Percentiles rank a stretch among this genome's conserved stretches.
phyloP scores from a whole-genome alignment of 495 filamentous ascomycete genomes.

The Aspergillus bridgeri region DNA sequence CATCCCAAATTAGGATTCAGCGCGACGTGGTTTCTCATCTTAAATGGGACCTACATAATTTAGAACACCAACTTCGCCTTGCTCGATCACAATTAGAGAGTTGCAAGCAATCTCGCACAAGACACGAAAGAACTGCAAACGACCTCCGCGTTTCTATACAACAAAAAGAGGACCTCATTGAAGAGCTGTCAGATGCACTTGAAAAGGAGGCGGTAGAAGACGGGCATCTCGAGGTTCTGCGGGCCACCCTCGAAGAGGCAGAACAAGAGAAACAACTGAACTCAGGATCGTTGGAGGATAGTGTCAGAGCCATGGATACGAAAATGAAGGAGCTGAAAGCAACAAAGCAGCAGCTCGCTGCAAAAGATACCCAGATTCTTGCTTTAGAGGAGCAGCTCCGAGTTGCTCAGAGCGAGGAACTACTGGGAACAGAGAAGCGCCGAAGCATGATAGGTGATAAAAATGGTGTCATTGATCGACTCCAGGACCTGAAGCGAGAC shows the following conservation, averaged over 20 bases:
- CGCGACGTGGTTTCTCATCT: conserved; percentile 42
- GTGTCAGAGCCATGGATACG: conserved; percentile 46
- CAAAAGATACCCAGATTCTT: conserved; percentile 37
- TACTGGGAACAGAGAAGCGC: conserved; percentile 47
- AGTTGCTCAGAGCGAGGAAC: conserved; percentile 58
- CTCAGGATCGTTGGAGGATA: conserved; percentile 51
- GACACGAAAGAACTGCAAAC: conserved; percentile 42
- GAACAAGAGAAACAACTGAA: conserved; percentile 46
- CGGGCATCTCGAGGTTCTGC: conserved; percentile 59
- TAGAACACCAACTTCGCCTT: conserved; percentile 32
- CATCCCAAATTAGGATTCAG: conserved; percentile 59
- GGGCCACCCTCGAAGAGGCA: conserved; percentile 47
- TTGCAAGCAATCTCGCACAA: conserved; percentile 40
- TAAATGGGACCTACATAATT: conserved; percentile 31
- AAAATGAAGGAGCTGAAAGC: conserved; percentile 41
- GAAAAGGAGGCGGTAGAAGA: conserved; percentile 58
- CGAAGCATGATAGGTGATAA: conserved; percentile 57
- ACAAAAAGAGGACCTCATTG: conserved; percentile 53
- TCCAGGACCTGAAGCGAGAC: conserved; percentile 48
- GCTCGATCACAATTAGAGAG: conserved; percentile 27
- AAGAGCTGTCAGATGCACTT: conserved; percentile 56
- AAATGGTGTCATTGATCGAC: conserved; percentile 55
- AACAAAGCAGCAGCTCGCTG: conserved; percentile 39
- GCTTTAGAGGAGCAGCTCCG: conserved; percentile 40
- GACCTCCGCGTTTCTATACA: conserved; percentile 55